These are phyloP conservation scores for Fusarium neocosmosporiellum DNA, from an alignment of 2,329 filamentous ascomycete genomes.

Conservation along the genomic window DNA sequence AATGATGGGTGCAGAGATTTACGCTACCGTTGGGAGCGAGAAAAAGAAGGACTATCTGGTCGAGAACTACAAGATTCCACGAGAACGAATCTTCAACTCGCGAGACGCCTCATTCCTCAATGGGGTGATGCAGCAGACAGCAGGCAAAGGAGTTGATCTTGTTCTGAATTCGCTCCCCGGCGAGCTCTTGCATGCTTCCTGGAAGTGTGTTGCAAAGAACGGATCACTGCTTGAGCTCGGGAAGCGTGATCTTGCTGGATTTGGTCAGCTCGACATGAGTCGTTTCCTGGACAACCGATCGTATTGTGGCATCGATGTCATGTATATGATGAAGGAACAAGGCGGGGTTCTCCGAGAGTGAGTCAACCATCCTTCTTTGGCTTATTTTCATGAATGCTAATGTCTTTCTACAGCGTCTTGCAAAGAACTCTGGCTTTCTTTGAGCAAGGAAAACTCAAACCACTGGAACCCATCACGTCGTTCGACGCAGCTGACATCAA, in stretches of 20 bases:
- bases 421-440: slow-evolving; percentile 15
- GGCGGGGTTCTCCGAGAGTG: neutral
- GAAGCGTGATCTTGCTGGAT: slow-evolving; percentile 43
- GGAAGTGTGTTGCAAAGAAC: slow-evolving; percentile 48
- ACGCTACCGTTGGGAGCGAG: slow-evolving; percentile 31
- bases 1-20: slow-evolving; percentile 40
- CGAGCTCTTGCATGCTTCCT: slow-evolving; percentile 46
- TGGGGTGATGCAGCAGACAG: slow-evolving; percentile 42
- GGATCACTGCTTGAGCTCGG: slow-evolving; percentile 53
- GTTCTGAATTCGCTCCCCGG: slow-evolving; percentile 50
- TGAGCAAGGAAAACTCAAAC: slow-evolving; percentile 8
- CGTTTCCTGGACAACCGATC: slow-evolving; percentile 31
- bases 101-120: slow-evolving; percentile 41
- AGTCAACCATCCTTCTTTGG: neutral
- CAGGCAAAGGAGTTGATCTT: slow-evolving; percentile 48
- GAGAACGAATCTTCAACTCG: slow-evolving; percentile 47
- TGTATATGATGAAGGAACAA: slow-evolving; percentile 1
- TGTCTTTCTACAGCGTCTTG: slow-evolving; percentile 3
- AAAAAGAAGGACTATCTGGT: slow-evolving; percentile 47
- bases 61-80: slow-evolving; percentile 41
- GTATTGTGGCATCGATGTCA: slow-evolving; percentile 32
- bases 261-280: slow-evolving; percentile 18
- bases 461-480: neutral
- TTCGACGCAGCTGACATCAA: slow-evolving; percentile 7
- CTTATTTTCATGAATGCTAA: neutral